These are phyloP conservation scores for Leucosporidium yakuticum DNA, from an alignment of 768 basidiomycete species.

Conservation along the genomic window DNA sequence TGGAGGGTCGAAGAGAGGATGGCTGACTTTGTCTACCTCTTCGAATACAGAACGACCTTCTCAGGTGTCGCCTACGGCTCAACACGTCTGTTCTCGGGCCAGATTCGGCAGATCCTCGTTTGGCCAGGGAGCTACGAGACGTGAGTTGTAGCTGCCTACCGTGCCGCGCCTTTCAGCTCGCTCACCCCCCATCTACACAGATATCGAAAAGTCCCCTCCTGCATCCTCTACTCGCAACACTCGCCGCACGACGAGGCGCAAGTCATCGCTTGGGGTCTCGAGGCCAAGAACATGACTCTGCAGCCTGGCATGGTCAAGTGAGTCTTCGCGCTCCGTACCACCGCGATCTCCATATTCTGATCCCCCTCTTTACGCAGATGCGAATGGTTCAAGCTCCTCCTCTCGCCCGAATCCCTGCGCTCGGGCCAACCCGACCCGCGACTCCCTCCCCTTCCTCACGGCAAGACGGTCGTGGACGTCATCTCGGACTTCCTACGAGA, in stretches of 20 bases:
- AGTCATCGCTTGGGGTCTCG: constrained; percentile 76
- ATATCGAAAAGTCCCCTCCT: constrained; percentile 59
- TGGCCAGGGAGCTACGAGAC: constrained; percentile 84
- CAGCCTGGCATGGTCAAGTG: constrained; percentile 59
- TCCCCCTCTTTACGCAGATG: constrained; percentile 7
- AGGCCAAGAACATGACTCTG: constrained; percentile 72
- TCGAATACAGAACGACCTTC: constrained; percentile 32
- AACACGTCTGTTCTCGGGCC: constrained; percentile 63
- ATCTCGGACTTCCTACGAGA: constrained; percentile 77
- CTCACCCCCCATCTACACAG: neutral
- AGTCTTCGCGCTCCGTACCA: constrained; percentile 43
- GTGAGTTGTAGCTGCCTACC: constrained; percentile 38
- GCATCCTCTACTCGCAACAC: constrained; percentile 57
- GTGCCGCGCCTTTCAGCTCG: constrained; percentile 7
- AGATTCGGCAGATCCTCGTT: constrained; percentile 72
- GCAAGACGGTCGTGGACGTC: constrained; percentile 69
- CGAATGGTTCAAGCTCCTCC: constrained; percentile 68
- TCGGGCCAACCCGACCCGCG: constrained; percentile 63
- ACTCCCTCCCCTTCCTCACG: constrained; percentile 69
- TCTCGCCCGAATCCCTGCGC: constrained; percentile 73
- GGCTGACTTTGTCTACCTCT: no score
- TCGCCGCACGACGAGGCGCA: constrained; percentile 56
- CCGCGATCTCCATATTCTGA: neutral
- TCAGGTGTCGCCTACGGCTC: constrained; percentile 60
- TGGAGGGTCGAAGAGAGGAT: no score